Evolutionary conservation across 768 basidiomycete species (phyloP).

Genomic region (Podaxis pistillaris): DNA sequence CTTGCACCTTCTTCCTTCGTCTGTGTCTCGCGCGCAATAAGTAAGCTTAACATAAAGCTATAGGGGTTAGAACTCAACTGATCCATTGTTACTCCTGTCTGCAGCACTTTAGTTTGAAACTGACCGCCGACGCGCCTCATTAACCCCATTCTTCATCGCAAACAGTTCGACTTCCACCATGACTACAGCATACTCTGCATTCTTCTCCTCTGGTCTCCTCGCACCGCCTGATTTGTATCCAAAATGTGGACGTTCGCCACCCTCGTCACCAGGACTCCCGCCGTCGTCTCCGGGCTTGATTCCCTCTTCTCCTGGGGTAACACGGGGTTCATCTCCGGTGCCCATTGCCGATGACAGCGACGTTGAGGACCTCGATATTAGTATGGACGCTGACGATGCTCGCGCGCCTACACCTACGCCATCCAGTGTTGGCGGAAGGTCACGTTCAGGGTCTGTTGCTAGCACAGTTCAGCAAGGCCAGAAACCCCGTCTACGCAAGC

Average conservation of each 20-base stretch:
- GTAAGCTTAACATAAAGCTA: background rate
- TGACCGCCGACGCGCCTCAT: background rate
- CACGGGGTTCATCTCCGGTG: background rate
- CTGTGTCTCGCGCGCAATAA: background rate
- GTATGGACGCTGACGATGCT: slow-evolving; percentile 19
- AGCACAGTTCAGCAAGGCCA: slow-evolving; percentile 18
- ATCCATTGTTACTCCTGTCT: background rate
- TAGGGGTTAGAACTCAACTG: background rate
- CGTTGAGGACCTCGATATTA: slow-evolving; percentile 23
- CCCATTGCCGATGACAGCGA: slow-evolving; percentile 15
- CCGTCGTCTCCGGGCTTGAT: slow-evolving; percentile 19
- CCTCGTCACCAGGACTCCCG: slow-evolving; percentile 23
- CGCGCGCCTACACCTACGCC: slow-evolving; percentile 29
- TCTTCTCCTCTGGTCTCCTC: slow-evolving; percentile 71
- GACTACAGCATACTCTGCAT: slow-evolving; percentile 53
- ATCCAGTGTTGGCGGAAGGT: slow-evolving; percentile 1
- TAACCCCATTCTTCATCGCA: background rate
- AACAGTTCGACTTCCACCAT: background rate
- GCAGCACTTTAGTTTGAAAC: background rate
- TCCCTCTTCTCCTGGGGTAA: slow-evolving; percentile 2
- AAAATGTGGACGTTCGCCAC: slow-evolving; percentile 17
- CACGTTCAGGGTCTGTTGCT: slow-evolving; percentile 19
- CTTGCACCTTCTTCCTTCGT: background rate
- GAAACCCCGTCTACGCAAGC: slow-evolving; percentile 49
- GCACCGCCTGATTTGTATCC: slow-evolving; percentile 38